Base-by-base conservation (phyloP, 2,329 filamentous ascomycete genomes). In the Pseudogymnoascus sp. region DNA sequence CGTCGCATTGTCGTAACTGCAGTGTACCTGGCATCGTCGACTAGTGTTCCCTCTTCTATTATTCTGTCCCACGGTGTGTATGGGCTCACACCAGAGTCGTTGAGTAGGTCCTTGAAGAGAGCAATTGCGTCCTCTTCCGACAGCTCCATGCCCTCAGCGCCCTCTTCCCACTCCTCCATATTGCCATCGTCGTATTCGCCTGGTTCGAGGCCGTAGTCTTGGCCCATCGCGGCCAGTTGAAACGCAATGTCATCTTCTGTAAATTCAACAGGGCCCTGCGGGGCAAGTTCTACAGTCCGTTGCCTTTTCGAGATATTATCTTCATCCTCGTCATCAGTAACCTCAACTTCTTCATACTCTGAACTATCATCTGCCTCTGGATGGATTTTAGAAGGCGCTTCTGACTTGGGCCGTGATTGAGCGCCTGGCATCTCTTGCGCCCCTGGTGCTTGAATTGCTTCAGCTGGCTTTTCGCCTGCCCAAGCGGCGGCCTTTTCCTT, bases 181-280 rank as follows among this genome's bases (percentile, higher is more conserved):
- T 81, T 78, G 8, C 82, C 86, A 65, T 87, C 86, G 64, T 87
- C 89, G 71, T 91, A 91, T 70, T 92, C 89, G 61, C 86, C 90
- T 0, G 86, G 86, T 40, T 91, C 90, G 31, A 93, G 80, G 0
- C 86, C 90, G 68, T 93, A 92, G n/a, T 91, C 87, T 68, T 89
- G 83, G 62, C 89, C 91, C 90, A 97, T 96, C 26, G 90, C 87
- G 62, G 90, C 90, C 11, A 99, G 80, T 72, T 99, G 95, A 72
- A 88, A 93, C 37, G 91, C 93, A 69, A 99, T 96, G 71, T 99
- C 95, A 62, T 93, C 93, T 74, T 97, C 95, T 63, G 89, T 90
- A 70, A 96, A 96, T 70, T 97, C 93, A 6, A 95, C 77, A 0
- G 83, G 81, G 11, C 77, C 70, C 7, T 76, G 76, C 8, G 68